Conservation (phyloP, 1,284 basidiomycete genomes). For the Lentinus polychrous region DNA sequence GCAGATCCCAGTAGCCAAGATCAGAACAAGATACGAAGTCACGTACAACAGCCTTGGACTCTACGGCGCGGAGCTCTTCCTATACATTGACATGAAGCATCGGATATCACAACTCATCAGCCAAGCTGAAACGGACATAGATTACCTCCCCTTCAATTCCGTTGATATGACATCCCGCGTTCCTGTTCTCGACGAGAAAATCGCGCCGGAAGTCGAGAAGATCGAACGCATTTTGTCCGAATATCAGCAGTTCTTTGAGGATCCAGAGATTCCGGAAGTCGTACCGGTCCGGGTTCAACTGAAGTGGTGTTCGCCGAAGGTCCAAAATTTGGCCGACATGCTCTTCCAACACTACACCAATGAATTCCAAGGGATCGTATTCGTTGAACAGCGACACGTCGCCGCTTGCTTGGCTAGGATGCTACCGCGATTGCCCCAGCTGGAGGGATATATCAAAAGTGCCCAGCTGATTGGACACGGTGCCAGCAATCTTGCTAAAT, state of each 20-base stretch:
- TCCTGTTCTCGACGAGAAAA: slow-evolving; percentile 6
- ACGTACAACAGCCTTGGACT: slow-evolving; percentile 48
- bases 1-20: slow-evolving; percentile 46
- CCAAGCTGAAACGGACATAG: slow-evolving; percentile 22
- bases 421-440: slow-evolving; percentile 48
- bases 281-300: slow-evolving; percentile 38
- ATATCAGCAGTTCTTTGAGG: slow-evolving; percentile 45
- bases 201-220: slow-evolving; percentile 34
- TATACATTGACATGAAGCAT: slow-evolving; percentile 52
- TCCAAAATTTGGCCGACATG: slow-evolving; percentile 52
- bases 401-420: slow-evolving; percentile 64
- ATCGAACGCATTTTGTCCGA: slow-evolving; percentile 44
- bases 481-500: slow-evolving; percentile 29
- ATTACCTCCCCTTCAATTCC: slow-evolving; percentile 12
- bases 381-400: slow-evolving; percentile 76
- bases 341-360: slow-evolving; percentile 47
- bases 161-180: background rate
- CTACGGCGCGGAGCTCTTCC: slow-evolving; percentile 52
- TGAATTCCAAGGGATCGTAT: slow-evolving; percentile 74
- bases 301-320: slow-evolving; percentile 68
- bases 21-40: slow-evolving; percentile 51
- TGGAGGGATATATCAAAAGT: slow-evolving; percentile 51
- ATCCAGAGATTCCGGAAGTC: slow-evolving; percentile 17
- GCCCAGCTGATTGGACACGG: slow-evolving; percentile 70
- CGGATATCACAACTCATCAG: slow-evolving; percentile 34